These are phyloP conservation scores for Chaetomium strumarium DNA, from an alignment of 2,329 filamentous ascomycete species.

Conservation along the genomic window DNA sequence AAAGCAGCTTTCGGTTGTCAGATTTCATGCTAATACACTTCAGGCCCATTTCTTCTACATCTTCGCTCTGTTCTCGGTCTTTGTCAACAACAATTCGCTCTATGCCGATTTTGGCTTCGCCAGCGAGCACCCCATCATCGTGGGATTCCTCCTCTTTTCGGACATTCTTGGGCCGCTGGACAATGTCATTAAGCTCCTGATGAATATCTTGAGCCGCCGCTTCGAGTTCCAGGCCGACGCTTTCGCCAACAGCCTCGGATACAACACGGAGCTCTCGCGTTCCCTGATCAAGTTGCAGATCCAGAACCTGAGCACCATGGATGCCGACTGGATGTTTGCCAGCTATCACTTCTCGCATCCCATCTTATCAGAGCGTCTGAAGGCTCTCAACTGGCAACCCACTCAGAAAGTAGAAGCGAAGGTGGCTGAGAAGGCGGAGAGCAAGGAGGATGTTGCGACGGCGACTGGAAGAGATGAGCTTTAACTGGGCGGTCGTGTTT, in stretches of 20 bases:
- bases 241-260: conserved; percentile 82
- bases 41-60: conserved; percentile 93
- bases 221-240: conserved; percentile 96
- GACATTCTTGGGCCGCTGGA: conserved; percentile 94
- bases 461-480: conserved; percentile 70
- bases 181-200: conserved; percentile 84
- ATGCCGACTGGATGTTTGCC: conserved; percentile 96
- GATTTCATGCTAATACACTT: neutral
- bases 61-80: conserved; percentile 92
- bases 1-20: neutral
- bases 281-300: conserved; percentile 97
- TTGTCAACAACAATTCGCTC: conserved; percentile 89
- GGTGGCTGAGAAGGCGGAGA: conserved; percentile 33
- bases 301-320: conserved; percentile 97
- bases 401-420: conserved; percentile 39
- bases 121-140: conserved; percentile 79
- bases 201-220: conserved; percentile 91
- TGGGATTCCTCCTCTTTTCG: conserved; percentile 96
- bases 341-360: conserved; percentile 99
- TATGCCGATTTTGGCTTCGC: conserved; percentile 89
- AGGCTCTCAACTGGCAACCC: conserved; percentile 82
- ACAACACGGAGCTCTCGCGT: conserved; percentile 72
- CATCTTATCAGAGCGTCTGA: conserved; percentile 86
- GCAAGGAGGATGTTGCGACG: conserved; percentile 46
- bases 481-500: conserved; percentile 34